Evolutionary conservation across 768 basidiomycete species (phyloP).

Genomic region (Tricholoma bakamatsutake): DNA sequence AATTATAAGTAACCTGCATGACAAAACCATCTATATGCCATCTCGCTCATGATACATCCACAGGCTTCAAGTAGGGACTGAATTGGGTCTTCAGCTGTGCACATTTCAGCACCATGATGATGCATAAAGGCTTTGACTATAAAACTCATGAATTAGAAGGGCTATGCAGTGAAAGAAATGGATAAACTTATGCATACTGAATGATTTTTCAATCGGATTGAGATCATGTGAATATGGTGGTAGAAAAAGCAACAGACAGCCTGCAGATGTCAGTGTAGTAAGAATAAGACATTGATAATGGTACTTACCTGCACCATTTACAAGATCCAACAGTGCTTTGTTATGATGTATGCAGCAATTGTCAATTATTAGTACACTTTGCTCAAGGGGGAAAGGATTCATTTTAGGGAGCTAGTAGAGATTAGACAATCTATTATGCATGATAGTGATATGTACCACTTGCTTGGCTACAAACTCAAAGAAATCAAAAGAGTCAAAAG

Average conservation of each 20-base stretch:
- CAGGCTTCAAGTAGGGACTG: conserved; percentile 12
- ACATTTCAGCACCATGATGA: too few species aligned
- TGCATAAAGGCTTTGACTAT: too few species aligned
- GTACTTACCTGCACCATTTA: conserved; percentile 14
- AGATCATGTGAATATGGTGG: conserved; percentile 31
- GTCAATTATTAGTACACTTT: too few species aligned
- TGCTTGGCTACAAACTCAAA: too few species aligned
- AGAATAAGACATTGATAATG: too few species aligned
- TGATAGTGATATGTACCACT: conserved; percentile 24
- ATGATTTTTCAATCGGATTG: conserved; percentile 30
- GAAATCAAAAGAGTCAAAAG: conserved; percentile 26
- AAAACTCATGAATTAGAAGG: too few species aligned
- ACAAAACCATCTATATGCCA: too few species aligned
- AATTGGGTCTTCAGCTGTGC: conserved; percentile 6
- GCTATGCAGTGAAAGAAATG: conserved; percentile 3
- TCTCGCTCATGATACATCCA: conserved; percentile 15
- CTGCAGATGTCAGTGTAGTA: not conserved
- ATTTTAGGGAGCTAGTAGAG: too few species aligned
- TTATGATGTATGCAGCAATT: conserved; percentile 26
- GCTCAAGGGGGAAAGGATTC: too few species aligned
- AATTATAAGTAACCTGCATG: too few species aligned
- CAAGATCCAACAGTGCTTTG: conserved; percentile 15
- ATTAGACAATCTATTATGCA: conserved; percentile 18
- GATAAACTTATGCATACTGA: conserved; percentile 12
- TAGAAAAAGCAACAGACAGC: conserved; percentile 19